A percentile compares a stretch with the other conserved stretches of the same genome.
phyloP scores from a whole-genome alignment of 2,329 filamentous ascomycete species.

The Clonostachys chloroleuca region DNA sequence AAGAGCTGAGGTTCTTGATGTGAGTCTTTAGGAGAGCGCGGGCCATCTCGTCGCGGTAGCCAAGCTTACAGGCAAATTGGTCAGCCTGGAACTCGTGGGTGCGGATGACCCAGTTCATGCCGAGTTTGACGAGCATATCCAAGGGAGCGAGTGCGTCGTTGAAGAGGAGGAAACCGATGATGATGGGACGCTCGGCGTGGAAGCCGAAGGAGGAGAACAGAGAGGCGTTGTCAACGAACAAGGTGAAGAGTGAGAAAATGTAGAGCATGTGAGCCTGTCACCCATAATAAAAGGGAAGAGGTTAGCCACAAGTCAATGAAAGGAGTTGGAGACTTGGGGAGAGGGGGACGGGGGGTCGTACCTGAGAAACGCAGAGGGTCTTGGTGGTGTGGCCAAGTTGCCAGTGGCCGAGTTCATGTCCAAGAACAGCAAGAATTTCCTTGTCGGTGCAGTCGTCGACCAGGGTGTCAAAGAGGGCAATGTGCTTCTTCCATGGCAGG shows the following conservation, averaged over 20 bases:
- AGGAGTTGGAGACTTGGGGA: not conserved
- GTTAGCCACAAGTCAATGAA: not conserved
- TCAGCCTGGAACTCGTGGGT: conserved; percentile 97
- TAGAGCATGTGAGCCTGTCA: conserved; percentile 86
- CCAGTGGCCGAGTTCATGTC: conserved; percentile 97
- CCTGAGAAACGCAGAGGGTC: conserved; percentile 81
- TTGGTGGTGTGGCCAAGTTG: conserved; percentile 91
- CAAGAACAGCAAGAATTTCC: conserved; percentile 91
- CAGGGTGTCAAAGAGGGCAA: conserved; percentile 97
- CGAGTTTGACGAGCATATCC: conserved; percentile 88
- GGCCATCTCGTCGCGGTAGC: conserved; percentile 79
- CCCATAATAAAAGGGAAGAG: conserved; percentile 4
- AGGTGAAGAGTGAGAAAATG: conserved; percentile 92
- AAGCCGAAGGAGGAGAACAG: conserved; percentile 93
- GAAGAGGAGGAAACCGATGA: conserved; percentile 96
- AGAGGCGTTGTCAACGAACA: conserved; percentile 93
- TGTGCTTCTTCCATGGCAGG: conserved; percentile 99
- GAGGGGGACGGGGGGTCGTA: conserved; percentile 28
- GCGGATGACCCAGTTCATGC: conserved; percentile 94
- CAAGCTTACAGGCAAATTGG: conserved; percentile 78
- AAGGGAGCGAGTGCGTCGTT: conserved; percentile 93
- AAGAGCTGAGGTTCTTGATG: conserved; percentile 95
- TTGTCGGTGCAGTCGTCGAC: conserved; percentile 91
- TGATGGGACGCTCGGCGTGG: conserved; percentile 75
- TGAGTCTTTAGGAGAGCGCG: conserved; percentile 93